Evolutionary conservation across 495 filamentous ascomycete genomes (phyloP).

Genomic region (Articulospora tetracladia): DNA sequence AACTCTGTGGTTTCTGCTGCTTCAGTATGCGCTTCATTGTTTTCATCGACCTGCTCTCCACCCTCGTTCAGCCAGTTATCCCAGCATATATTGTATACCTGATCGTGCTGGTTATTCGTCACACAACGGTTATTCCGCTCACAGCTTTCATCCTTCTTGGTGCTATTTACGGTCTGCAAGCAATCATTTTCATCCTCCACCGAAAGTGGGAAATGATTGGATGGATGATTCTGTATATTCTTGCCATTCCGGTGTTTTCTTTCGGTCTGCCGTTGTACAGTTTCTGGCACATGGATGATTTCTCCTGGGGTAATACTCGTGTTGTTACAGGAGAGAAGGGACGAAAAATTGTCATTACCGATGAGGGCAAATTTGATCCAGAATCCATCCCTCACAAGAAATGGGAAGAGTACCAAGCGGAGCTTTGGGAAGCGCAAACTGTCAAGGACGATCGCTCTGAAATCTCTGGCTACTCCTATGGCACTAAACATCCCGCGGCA

Average conservation of each 20-base stretch:
- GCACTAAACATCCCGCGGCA: constrained; percentile 65
- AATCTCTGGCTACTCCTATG: constrained; percentile 85
- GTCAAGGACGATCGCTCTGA: constrained; percentile 84
- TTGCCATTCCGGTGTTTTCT: constrained; percentile 89
- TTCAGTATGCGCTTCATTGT: constrained; percentile 99
- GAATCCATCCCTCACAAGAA: constrained; percentile 89
- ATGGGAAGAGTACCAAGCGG: constrained; percentile 98
- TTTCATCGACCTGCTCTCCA: constrained; percentile 89
- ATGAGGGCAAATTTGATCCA: constrained; percentile 98
- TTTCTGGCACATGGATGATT: constrained; percentile 99
- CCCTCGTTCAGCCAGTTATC: constrained; percentile 86
- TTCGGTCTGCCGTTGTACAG: constrained; percentile 89
- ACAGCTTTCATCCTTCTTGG: constrained; percentile 86
- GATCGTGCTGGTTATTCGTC: constrained; percentile 63
- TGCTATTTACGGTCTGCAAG: constrained; percentile 94
- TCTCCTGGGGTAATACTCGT: constrained; percentile 96
- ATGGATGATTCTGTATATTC: constrained; percentile 96
- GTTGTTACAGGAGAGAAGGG: constrained; percentile 96
- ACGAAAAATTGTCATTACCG: constrained; percentile 86
- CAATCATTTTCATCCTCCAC: constrained; percentile 91
- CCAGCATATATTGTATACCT: constrained; percentile 91
- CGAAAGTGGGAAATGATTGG: constrained; percentile 99
- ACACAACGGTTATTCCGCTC: constrained; percentile 63
- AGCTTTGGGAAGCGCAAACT: constrained; percentile 93
- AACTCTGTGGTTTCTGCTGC: constrained; percentile 99